phyloP scores from a whole-genome alignment of 202 grass and related monocot species.

The Alloteropsis angusta region DNA sequence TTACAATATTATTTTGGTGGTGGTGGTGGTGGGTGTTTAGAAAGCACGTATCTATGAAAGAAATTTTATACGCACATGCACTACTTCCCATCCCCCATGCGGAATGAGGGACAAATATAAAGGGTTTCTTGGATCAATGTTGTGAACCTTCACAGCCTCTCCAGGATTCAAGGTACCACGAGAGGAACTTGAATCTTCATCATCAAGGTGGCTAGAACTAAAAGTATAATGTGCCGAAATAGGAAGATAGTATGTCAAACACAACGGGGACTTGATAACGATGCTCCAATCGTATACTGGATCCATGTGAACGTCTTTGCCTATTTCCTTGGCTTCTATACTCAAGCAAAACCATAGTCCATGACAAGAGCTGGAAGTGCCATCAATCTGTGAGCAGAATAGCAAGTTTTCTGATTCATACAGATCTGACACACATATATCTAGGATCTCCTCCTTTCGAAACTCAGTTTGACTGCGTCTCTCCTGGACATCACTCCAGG shows the following conservation, averaged over 20 bases:
- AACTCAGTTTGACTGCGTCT: slow-evolving; percentile 54
- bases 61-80: slow-evolving; percentile 53
- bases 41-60: slow-evolving; percentile 20
- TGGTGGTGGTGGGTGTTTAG: not conserved
- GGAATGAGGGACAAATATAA: slow-evolving; percentile 79
- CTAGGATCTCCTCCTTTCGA: slow-evolving; percentile 36
- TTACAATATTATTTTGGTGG: slow-evolving; percentile 28
- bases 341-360: slow-evolving; percentile 86
- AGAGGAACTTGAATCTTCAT: slow-evolving; percentile 50
- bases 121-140: slow-evolving; percentile 71
- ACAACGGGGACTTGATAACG: slow-evolving; percentile 69
- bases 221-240: slow-evolving; percentile 68
- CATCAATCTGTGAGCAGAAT: slow-evolving; percentile 66
- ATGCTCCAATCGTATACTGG: slow-evolving; percentile 89
- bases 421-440: slow-evolving; percentile 81
- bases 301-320: slow-evolving; percentile 81
- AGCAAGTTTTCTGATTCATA: slow-evolving; percentile 79
- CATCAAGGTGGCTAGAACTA: slow-evolving; percentile 29
- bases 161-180: slow-evolving; percentile 66
- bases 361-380: slow-evolving; percentile 46
- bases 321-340: slow-evolving; percentile 85
- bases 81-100: slow-evolving; percentile 67
- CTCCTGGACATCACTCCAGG: slow-evolving; percentile 75
- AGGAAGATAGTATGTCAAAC: slow-evolving; percentile 77
- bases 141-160: slow-evolving; percentile 60